phyloP scores from a whole-genome alignment of 1,139 yeast species.

The Suhomyces guaymorum region DNA sequence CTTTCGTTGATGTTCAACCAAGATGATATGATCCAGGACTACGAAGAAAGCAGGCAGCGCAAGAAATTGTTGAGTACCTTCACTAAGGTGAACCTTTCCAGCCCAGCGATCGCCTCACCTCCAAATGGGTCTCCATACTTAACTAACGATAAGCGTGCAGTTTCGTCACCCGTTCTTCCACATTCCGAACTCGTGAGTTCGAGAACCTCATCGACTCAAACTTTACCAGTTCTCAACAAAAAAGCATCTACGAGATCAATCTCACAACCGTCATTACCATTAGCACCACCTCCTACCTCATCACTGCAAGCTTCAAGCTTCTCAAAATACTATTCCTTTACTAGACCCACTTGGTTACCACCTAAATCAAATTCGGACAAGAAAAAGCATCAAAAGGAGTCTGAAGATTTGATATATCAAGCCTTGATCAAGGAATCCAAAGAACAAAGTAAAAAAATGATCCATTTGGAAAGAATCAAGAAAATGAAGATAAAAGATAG shows the following conservation, averaged over 20 bases:
- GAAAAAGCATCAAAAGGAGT: conserved; percentile 55
- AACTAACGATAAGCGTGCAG: conserved; percentile 2
- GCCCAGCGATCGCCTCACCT: conserved; percentile 5
- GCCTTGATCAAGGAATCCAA: conserved; percentile 46
- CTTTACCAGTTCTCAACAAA: conserved; percentile 6
- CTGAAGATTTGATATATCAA: conserved; percentile 49
- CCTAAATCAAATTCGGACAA: conserved; percentile 62
- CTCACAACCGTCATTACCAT: conserved; percentile 5
- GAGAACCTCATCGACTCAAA: conserved; percentile 14
- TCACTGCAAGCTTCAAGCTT: conserved; percentile 9
- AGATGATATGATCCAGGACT: conserved; percentile 34
- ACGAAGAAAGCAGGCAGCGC: conserved; percentile 43
- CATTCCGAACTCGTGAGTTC: background rate
- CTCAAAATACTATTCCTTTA: conserved; percentile 41
- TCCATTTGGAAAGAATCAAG: conserved; percentile 26
- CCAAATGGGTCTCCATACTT: conserved; percentile 1
- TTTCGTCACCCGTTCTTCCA: conserved; percentile 11
- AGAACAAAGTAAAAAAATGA: conserved; percentile 30
- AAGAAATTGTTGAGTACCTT: conserved; percentile 30
- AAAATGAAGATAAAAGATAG: conserved; percentile 36
- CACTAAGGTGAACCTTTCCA: conserved; percentile 20
- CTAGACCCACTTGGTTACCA: conserved; percentile 69
- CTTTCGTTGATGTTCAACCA: conserved; percentile 43
- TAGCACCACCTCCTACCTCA: conserved; percentile 4
- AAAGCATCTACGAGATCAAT: conserved; percentile 3